These are phyloP conservation scores for Sporopachydermia lactativora DNA, from an alignment of 805 yeast species.

Conservation along the genomic window DNA sequence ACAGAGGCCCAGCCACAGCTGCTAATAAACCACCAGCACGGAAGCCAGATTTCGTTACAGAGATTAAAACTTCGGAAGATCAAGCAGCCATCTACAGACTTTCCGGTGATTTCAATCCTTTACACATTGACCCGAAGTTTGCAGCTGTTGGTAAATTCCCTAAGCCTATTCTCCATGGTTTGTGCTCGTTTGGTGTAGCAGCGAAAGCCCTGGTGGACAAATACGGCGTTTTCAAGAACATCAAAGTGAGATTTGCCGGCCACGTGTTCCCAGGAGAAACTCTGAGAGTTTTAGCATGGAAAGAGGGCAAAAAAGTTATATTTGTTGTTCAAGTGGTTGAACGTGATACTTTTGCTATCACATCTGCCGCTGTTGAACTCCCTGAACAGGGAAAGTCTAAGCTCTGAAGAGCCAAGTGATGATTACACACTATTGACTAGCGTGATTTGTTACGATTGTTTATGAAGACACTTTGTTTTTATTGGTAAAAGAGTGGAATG, in stretches of 20 bases:
- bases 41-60: constrained; percentile 52
- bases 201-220: constrained; percentile 65
- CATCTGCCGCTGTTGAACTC: constrained; percentile 74
- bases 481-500: too few species aligned
- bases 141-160: constrained; percentile 81
- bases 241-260: constrained; percentile 83
- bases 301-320: constrained; percentile 47
- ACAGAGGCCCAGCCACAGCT: constrained; percentile 47
- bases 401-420: constrained; percentile 16
- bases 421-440: too few species aligned
- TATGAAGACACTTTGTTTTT: too few species aligned
- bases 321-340: constrained; percentile 78
- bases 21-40: constrained; percentile 48
- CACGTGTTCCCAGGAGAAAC: constrained; percentile 94
- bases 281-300: constrained; percentile 74
- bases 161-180: constrained; percentile 84
- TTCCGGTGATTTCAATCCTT: constrained; percentile 89
- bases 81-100: constrained; percentile 85
- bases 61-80: constrained; percentile 45
- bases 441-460: too few species aligned
- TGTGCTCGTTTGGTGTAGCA: constrained; percentile 74
- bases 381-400: constrained; percentile 17
- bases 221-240: constrained; percentile 69
- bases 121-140: constrained; percentile 85
- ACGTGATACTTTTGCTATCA: constrained; percentile 64